Conservation (phyloP, 306 rosid genomes). For the Mimosa bimucronata region DNA sequence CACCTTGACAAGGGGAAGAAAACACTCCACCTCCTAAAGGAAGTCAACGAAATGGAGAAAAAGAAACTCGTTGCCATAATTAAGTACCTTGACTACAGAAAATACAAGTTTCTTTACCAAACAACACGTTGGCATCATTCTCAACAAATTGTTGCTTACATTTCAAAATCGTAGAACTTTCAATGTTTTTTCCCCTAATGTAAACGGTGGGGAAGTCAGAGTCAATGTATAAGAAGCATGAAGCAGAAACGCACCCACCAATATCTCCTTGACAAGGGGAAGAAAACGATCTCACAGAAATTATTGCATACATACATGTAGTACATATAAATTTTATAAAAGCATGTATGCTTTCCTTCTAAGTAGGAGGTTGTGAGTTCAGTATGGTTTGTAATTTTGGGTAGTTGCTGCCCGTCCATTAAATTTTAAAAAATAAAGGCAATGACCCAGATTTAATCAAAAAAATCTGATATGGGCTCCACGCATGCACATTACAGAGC, state of each 20-base stretch:
- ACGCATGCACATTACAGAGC: not conserved
- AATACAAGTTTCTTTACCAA: conserved; percentile 26
- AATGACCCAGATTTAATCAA: not conserved
- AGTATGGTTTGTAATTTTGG: too few relatives aligned
- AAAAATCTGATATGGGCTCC: not conserved
- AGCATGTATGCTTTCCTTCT: too few relatives aligned
- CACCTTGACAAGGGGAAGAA: not conserved
- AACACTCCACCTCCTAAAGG: not conserved
- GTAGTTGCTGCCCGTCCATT: too few relatives aligned
- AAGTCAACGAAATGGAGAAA: not conserved
- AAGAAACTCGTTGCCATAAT: not conserved
- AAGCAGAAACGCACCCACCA: not conserved
- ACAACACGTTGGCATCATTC: conserved; percentile 11
- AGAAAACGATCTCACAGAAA: not conserved
- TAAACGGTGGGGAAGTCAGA: conserved; percentile 8
- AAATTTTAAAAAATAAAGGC: not conserved
- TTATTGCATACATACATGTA: not conserved
- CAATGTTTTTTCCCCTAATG: conserved; percentile 15
- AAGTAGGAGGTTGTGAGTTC: too few relatives aligned
- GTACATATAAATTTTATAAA: not conserved
- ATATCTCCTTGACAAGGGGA: not conserved
- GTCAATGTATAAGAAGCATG: conserved; percentile 34
- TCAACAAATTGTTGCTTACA: conserved; percentile 7
- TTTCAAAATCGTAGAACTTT: conserved; percentile 33
- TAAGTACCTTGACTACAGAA: not conserved